Evolutionary conservation across 495 filamentous ascomycete genomes (phyloP).

Genomic region (Haplographium delicatum): DNA sequence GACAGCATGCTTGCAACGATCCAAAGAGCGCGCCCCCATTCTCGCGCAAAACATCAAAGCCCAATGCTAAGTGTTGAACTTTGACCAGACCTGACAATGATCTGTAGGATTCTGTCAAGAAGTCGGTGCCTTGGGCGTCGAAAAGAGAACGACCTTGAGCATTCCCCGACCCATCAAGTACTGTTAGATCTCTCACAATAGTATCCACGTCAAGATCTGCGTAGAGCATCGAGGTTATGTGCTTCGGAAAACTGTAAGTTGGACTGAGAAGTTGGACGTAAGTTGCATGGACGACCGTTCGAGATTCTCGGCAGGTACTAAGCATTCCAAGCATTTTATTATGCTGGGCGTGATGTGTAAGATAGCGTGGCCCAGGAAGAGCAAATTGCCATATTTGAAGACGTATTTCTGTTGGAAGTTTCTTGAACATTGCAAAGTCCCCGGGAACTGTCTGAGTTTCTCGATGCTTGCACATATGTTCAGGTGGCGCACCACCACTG

Average conservation of each 20-base stretch:
- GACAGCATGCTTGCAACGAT: background rate
- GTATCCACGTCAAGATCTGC: conserved; percentile 1
- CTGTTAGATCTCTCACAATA: conserved; percentile 1
- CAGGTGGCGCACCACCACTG: background rate
- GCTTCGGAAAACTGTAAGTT: background rate
- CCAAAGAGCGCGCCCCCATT: conserved; percentile 5
- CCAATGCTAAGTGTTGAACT: conserved; percentile 7
- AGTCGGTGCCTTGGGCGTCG: background rate
- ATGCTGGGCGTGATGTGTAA: conserved; percentile 6
- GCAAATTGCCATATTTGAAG: conserved; percentile 1
- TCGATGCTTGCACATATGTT: background rate
- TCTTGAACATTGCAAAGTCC: background rate
- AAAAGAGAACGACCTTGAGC: conserved; percentile 8
- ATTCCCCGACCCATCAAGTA: too few species aligned
- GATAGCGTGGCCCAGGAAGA: conserved; percentile 4
- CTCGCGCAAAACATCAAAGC: conserved; percentile 1
- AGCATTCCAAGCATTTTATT: conserved; percentile 1
- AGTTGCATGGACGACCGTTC: background rate
- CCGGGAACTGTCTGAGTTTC: background rate
- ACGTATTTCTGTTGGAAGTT: conserved; percentile 8
- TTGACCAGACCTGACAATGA: background rate
- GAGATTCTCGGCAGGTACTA: conserved; percentile 3
- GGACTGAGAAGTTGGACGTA: background rate
- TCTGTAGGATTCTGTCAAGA: background rate
- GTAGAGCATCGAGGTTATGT: background rate